These are phyloP conservation scores for Coelomomyces lativittatus DNA, from an alignment of 371 early-diverging fungal genomes.

Conservation along the genomic window DNA sequence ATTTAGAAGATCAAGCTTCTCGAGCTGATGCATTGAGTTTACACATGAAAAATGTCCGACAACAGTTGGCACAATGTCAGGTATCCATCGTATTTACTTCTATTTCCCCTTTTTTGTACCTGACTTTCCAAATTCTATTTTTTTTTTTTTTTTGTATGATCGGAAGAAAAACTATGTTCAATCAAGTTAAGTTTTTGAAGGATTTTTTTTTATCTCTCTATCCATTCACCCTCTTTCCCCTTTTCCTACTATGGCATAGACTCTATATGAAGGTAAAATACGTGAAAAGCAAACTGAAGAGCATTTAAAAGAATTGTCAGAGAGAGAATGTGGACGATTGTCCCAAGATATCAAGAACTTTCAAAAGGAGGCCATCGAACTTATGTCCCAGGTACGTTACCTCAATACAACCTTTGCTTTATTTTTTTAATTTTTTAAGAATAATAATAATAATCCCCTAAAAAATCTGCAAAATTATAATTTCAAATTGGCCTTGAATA, in stretches of 20 bases:
- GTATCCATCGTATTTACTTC: constrained; percentile 1
- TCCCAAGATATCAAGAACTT: constrained; percentile 16
- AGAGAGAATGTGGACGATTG: constrained; percentile 21
- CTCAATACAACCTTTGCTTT: too few relatives aligned
- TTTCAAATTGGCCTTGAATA: too few relatives aligned
- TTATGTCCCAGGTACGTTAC: constrained; percentile 15
- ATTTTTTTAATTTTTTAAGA: too few relatives aligned
- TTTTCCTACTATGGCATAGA: not conserved
- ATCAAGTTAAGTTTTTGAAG: too few relatives aligned
- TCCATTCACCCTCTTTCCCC: not conserved
- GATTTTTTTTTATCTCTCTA: too few relatives aligned
- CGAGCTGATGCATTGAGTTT: constrained; percentile 14
- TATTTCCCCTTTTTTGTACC: not conserved
- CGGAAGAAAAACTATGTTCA: too few relatives aligned
- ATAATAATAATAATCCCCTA: too few relatives aligned
- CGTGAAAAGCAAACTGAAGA: constrained; percentile 35
- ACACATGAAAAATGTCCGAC: constrained; percentile 31
- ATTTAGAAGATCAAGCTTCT: not conserved
- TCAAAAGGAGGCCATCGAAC: constrained; percentile 13
- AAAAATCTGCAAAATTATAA: too few relatives aligned
- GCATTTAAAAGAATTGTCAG: constrained; percentile 28
- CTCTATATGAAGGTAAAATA: constrained; percentile 20
- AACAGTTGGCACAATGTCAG: constrained; percentile 22
- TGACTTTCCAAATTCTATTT: too few relatives aligned
- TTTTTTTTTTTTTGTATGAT: too few relatives aligned